Percentiles rank a stretch among this genome's conserved stretches.
Conservation (phyloP, 176 grass and related monocot species). For the Alloteropsis semialata region DNA sequence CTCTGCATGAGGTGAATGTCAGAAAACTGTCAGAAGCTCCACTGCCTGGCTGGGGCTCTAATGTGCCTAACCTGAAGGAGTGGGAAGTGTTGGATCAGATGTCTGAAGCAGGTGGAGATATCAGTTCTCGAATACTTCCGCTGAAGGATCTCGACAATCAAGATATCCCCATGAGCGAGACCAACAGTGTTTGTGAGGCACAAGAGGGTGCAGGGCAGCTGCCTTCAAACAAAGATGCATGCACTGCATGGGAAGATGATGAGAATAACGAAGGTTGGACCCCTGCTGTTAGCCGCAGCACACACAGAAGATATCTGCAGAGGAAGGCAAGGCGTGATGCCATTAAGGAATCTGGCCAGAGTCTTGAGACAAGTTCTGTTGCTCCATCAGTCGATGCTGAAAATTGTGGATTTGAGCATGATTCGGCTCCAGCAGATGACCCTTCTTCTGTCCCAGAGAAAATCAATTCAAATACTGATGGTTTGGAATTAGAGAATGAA, state of each 20-base stretch:
- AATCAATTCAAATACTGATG: not conserved
- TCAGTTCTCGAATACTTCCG: slow-evolving; percentile 72
- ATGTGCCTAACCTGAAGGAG: slow-evolving; percentile 72
- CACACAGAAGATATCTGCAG: slow-evolving; percentile 79
- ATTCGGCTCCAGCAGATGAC: slow-evolving; percentile 2
- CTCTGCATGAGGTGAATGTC: slow-evolving; percentile 67
- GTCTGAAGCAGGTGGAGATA: slow-evolving; percentile 34
- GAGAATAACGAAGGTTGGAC: slow-evolving; percentile 76
- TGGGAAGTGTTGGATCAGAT: slow-evolving; percentile 89
- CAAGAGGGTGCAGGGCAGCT: slow-evolving; percentile 30
- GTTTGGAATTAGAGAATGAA: slow-evolving; percentile 33
- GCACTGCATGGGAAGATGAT: slow-evolving; percentile 57
- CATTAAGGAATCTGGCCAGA: slow-evolving; percentile 37
- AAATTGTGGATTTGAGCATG: not conserved
- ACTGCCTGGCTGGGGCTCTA: slow-evolving; percentile 85
- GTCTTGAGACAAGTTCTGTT: slow-evolving; percentile 34
- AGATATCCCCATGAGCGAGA: slow-evolving; percentile 26
- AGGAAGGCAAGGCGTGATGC: slow-evolving; percentile 83
- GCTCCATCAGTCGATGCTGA: slow-evolving; percentile 37
- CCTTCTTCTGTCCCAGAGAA: slow-evolving; percentile 22
- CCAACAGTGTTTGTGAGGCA: slow-evolving; percentile 26
- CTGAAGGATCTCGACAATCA: slow-evolving; percentile 74
- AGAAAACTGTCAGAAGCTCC: slow-evolving; percentile 51
- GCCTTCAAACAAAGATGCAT: slow-evolving; percentile 43
- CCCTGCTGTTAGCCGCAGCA: slow-evolving; percentile 87